Base-by-base conservation (phyloP, 2,329 filamentous ascomycete species). In the Pseudocercospora ulei region DNA sequence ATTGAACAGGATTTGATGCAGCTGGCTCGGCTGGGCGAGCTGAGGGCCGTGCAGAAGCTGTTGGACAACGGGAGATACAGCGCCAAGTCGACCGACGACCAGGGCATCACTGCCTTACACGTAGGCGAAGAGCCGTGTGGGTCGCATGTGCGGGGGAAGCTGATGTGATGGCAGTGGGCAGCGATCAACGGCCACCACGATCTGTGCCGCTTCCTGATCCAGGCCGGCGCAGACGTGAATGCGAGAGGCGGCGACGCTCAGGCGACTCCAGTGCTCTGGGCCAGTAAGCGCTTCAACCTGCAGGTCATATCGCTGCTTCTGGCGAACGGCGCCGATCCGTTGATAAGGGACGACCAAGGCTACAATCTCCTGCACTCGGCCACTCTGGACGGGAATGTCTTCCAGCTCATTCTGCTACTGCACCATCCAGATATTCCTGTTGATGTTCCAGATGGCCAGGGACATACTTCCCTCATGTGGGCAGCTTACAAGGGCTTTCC, bases 171-270 rank as follows among this genome's bases (percentile, higher is more conserved):
- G 37, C 59, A 98, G 85, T 98, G 90, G 90, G 90, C 90, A 30
- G 85, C 92, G 23, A 96, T 98, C 62, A 98, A 98, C 67, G 96
- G 96, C 59, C 90, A 95, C 61, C 92, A 88, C 66, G 83, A 84
- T 51, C 86, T 96, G 70, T 95, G 88, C 73, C 88, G 90, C 62
- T 95, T 92, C 64, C 77, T 98, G 28, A 75, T 98, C 59, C 82
- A 81, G 50, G 69, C 69, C 33, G 86, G 86, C 56, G 90, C 87
- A 57, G 82, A 93, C 58, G 81, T 96, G 56, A 96, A 98, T 65
- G 80, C 78, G 47, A 94, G 92, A 63, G 90, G 92, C 62, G 90
- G 90, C 62, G 88, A 96, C 58, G 94, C 87, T 6, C 73, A 93
- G 26, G 88, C 90, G 9, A 96, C 90, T 27, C 82, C 90, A 9